Evolutionary conservation across 2,329 filamentous ascomycete species (phyloP), one percentile per base, ranked within the genome.

Genomic region (Onygenales sp.): DNA sequence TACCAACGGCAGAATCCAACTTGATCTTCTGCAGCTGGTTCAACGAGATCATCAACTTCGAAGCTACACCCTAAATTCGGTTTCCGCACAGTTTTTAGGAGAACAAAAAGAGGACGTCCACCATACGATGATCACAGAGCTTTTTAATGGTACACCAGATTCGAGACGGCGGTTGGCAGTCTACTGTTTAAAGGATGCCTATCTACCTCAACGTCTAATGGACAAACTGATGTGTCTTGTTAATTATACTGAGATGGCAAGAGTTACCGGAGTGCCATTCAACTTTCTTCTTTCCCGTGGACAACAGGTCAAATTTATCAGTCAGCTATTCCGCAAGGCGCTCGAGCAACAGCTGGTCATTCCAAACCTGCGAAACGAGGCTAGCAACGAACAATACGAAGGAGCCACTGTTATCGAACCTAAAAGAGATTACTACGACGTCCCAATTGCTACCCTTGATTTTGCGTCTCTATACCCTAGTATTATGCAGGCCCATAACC

Each of bases 71-170:
- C 78, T 98, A 32, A 98, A 98, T 69, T 95, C 93, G 1, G 93
- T 98, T 5, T 95, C 85, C 60, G 87, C 93, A 4, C 87, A 98
- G 59, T 98, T 98, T 64, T 70, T 98, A 27, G 90, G 90, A 46
- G 93, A 98, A 68, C 93, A 98, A 67, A 98, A 98, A 67, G 93
- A 98, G 72, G 93, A 98, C 70, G 93, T 98, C 2, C 93, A 98
- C 66, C 85, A 98, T 72, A 96, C 91, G 2, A 98, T 98, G 90
- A 98, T 98, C 63, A 98, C 94, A 0, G 94, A 97, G 65, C 75
- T 98, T 2, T 96, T 91, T 78, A 97, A 98, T 66, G 93, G 93
- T 57, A 96, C 93, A 0, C 85, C 91, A 0, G 93, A 98, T 66
- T 95, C 92, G 3, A 78, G 93, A 59, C 83, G 94, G 63, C 85